These are phyloP conservation scores for Adenanthera pavonina DNA, from an alignment of 306 rosid genomes.

Conservation along the genomic window DNA sequence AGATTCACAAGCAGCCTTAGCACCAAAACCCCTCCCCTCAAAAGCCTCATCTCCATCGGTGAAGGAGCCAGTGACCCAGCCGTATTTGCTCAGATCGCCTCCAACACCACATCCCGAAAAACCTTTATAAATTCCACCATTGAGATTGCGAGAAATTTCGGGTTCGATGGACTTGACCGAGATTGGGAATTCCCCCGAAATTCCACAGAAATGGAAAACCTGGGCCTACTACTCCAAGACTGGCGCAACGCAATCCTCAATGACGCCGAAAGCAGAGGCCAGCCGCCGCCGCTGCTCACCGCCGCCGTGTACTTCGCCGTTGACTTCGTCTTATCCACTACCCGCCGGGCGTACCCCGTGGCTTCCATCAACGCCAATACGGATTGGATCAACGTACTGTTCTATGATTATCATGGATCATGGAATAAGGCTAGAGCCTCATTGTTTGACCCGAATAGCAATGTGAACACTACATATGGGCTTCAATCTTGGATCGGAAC, in stretches of 20 bases:
- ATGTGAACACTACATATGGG: slow-evolving; percentile 50
- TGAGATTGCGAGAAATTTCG: slow-evolving; percentile 57
- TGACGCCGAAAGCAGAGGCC: slow-evolving; percentile 37
- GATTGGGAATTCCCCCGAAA: slow-evolving; percentile 79
- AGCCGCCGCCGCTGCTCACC: slow-evolving; percentile 58
- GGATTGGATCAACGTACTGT: slow-evolving; percentile 77
- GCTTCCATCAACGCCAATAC: slow-evolving; percentile 44
- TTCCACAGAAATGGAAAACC: slow-evolving; percentile 48
- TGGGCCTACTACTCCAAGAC: slow-evolving; percentile 46
- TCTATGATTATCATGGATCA: slow-evolving; percentile 61
- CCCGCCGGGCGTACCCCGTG: slow-evolving; percentile 50
- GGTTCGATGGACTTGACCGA: slow-evolving; percentile 70
- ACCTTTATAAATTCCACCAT: slow-evolving; percentile 66
- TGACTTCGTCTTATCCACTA: slow-evolving; percentile 31
- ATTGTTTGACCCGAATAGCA: slow-evolving; percentile 53
- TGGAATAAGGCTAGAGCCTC: slow-evolving; percentile 56
- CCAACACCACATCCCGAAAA: slow-evolving; percentile 48
- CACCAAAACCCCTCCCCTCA: slow-evolving; percentile 38
- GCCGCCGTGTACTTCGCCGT: slow-evolving; percentile 74
- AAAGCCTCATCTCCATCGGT: slow-evolving; percentile 64
- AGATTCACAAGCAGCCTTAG: slow-evolving; percentile 54
- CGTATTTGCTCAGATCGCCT: slow-evolving; percentile 52
- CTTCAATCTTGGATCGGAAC: slow-evolving; percentile 65
- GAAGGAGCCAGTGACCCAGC: slow-evolving; percentile 44
- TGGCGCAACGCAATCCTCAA: slow-evolving; percentile 45